Base-by-base conservation (phyloP, 2,329 filamentous ascomycete species). In the Verticillium dahliae region DNA sequence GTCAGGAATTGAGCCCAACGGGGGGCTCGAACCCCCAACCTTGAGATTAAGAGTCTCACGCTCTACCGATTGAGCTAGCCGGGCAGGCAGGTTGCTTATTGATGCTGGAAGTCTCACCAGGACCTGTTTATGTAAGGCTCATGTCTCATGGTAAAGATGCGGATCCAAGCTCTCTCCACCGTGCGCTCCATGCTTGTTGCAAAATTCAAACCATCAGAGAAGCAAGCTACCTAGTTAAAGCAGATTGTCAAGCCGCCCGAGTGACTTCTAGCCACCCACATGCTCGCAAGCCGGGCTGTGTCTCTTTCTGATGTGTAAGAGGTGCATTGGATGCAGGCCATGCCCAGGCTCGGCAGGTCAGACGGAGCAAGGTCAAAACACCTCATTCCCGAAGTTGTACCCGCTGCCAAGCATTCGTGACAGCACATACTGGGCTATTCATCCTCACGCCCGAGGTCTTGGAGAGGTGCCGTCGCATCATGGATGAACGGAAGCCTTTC, bases 51-150 rank as follows among this genome's bases (percentile, higher is more conserved):
- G 85, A 88, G 85, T 87, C 85, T 86, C 81, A 87, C 85, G 85
- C 85, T 88, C 85, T 88, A 87, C 83, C 83, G 83, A 86, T 86
- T 86, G 83, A 86, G 83, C 83, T 86, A 86, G 79, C 81, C 80
- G 77, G 80, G 80, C 80, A 35, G 54, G 54, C 54, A n/a, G 54
- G 27, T 56, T 56, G 27, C 33, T 56, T 56, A 35, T 81, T 80
- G 76, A 81, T 79, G 80, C 81, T 83, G 83, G 83, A 85, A 88
- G 85, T 87, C 85, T 86, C 81, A 87, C 85, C 18, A 22, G 18
- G 18, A 22, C 18, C 18, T 22, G 18, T 22, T 22, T 22, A 22
- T 22, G 18, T 22, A 22, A 22, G 18, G 18, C 18, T 22, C 18
- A 22, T 22, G 3, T 27, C 4, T 27, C 4, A 4, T 27, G 3